Evolutionary conservation across 1,284 basidiomycete species (phyloP).

Genomic region (Rhodotorula sp.): DNA sequence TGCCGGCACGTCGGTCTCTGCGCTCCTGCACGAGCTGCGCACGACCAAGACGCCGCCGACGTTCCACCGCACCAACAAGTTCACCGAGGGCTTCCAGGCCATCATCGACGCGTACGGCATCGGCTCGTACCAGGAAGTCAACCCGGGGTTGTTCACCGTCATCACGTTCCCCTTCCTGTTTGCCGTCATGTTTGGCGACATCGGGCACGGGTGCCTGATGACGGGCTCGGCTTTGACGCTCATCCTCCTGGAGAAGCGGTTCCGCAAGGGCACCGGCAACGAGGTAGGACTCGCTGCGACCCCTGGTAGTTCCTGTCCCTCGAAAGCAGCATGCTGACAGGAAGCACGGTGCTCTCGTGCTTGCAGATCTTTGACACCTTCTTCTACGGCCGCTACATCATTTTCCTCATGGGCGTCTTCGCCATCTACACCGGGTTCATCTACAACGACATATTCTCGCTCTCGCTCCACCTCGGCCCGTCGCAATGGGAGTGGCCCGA

Average conservation of each 20-base stretch:
- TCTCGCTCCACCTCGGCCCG: constrained; percentile 80
- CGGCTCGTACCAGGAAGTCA: constrained; percentile 94
- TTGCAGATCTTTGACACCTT: constrained; percentile 79
- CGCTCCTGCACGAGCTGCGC: constrained; percentile 86
- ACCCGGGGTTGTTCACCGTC: constrained; percentile 71
- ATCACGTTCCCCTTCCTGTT: constrained; percentile 80
- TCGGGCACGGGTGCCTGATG: constrained; percentile 91
- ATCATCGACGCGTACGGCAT: constrained; percentile 98
- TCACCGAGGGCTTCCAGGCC: constrained; percentile 95
- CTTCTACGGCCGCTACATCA: constrained; percentile 86
- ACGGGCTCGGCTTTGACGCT: constrained; percentile 74
- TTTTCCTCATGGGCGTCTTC: constrained; percentile 87
- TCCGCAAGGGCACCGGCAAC: constrained; percentile 70
- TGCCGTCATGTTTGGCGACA: constrained; percentile 99
- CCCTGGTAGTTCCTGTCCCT: not conserved
- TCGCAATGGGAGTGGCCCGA: constrained; percentile 86
- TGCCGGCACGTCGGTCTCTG: constrained; percentile 86
- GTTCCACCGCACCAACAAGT: constrained; percentile 92
- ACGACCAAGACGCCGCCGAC: constrained; percentile 94
- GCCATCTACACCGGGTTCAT: constrained; percentile 83
- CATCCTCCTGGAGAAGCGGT: constrained; percentile 80
- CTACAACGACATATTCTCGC: constrained; percentile 99
- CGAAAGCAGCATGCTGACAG: no score
- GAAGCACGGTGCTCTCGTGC: no score
- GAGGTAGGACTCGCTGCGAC: constrained; percentile 60